These are phyloP conservation scores for sorghum (Sorghum bicolor) DNA, from an alignment of 176 grass and related monocot genomes.

Conservation along the genomic window DNA sequence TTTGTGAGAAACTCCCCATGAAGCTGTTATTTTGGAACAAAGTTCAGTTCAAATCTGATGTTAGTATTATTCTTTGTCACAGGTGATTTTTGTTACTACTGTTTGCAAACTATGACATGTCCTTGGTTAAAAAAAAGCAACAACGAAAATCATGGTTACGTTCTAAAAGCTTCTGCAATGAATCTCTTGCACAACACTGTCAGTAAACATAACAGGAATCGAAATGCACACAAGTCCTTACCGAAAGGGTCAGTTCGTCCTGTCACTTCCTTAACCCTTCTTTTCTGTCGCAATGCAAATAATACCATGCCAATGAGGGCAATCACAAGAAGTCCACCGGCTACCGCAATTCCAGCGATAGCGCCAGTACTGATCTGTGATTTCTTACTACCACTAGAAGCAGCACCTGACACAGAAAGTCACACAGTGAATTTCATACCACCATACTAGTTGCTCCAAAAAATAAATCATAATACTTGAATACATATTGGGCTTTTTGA, in stretches of 20 bases:
- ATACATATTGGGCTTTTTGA: background rate
- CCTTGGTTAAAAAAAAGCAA: background rate
- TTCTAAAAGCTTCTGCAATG: background rate
- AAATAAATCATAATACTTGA: background rate
- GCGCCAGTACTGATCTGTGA: slow-evolving; percentile 49
- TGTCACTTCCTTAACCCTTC: slow-evolving; percentile 30
- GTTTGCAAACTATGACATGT: background rate
- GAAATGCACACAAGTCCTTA: slow-evolving; percentile 29
- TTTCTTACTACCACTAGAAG: slow-evolving; percentile 12
- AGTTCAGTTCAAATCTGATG: background rate
- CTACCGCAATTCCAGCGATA: slow-evolving; percentile 68
- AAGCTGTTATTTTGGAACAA: slow-evolving; percentile 37
- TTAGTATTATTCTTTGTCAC: slow-evolving; percentile 4
- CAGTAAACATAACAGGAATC: background rate
- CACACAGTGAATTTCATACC: slow-evolving; percentile 15
- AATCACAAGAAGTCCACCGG: slow-evolving; percentile 57
- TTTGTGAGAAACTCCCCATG: slow-evolving; percentile 41
- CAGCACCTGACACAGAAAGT: slow-evolving; percentile 34
- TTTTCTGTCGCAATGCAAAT: slow-evolving; percentile 73
- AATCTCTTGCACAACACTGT: background rate
- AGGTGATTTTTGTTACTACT: background rate
- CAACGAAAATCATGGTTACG: background rate
- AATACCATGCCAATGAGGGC: slow-evolving; percentile 55
- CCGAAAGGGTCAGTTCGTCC: slow-evolving; percentile 67
- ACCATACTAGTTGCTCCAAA: background rate